phyloP scores from a whole-genome alignment of 139 green algal genomes.

The Chlamydomonas sphaeroides region DNA sequence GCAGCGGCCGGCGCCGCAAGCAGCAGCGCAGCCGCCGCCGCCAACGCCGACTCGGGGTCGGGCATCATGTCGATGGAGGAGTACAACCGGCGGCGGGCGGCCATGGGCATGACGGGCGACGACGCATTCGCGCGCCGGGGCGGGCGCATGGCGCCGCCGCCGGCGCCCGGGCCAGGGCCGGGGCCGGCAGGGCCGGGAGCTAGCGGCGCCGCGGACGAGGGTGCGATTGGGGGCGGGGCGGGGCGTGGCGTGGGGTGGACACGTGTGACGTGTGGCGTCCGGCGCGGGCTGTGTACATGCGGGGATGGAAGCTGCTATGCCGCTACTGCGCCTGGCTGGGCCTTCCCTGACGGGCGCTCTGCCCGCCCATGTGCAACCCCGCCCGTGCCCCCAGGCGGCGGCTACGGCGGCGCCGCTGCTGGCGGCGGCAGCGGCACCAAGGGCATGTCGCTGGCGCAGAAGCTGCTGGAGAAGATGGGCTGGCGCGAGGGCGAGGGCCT shows the following conservation, averaged over 20 bases:
- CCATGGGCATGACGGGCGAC: conserved; percentile 63
- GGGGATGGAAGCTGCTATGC: no score
- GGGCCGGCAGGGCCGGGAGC: not conserved
- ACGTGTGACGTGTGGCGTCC: no score
- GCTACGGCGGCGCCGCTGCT: not conserved
- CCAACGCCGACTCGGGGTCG: conserved; percentile 46
- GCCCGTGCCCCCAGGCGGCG: no score
- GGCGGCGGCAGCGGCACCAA: conserved; percentile 38
- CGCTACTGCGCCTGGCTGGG: no score
- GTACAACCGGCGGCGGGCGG: conserved; percentile 29
- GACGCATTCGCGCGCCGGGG: conserved; percentile 61
- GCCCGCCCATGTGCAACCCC: no score
- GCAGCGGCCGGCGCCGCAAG: not conserved
- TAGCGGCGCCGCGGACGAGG: not conserved
- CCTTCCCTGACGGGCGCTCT: no score
- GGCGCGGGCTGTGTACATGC: no score
- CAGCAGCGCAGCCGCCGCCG: conserved; percentile 6
- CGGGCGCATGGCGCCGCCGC: not conserved
- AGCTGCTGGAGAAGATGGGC: conserved; percentile 97
- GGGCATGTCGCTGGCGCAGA: conserved; percentile 79
- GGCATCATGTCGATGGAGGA: conserved; percentile 29
- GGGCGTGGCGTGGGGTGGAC: no score
- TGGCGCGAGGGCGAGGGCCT: conserved; percentile 91
- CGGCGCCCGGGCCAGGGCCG: not conserved
- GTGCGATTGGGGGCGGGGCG: no score